Conservation (phyloP, 2,329 filamentous ascomycete genomes). For the Aureobasidium sp. region DNA sequence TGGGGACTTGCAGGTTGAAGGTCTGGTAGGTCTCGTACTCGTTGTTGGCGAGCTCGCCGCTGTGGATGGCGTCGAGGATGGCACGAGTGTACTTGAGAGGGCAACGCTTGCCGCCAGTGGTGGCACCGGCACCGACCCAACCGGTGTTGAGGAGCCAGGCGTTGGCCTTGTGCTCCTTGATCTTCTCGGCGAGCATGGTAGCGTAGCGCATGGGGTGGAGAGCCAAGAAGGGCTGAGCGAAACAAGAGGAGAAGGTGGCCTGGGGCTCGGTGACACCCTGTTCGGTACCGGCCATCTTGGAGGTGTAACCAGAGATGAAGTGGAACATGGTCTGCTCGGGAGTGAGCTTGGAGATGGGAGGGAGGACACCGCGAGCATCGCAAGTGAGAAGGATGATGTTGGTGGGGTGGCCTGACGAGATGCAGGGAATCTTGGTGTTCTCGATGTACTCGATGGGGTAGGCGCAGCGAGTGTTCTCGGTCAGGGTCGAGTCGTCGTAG, state of each 20-base stretch:
- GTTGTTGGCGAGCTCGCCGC: conserved; percentile 82
- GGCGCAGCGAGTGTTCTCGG: conserved; percentile 96
- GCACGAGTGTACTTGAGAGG: conserved; percentile 97
- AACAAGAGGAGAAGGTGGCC: conserved; percentile 98
- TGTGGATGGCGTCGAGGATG: conserved; percentile 97
- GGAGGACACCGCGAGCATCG: conserved; percentile 93
- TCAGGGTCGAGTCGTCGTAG: conserved; percentile 91
- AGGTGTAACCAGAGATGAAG: conserved; percentile 99
- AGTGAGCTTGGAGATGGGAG: conserved; percentile 95
- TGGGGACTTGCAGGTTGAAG: conserved; percentile 97
- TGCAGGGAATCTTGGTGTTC: conserved; percentile 97
- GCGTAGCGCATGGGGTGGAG: conserved; percentile 99
- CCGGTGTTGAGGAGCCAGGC: conserved; percentile 98
- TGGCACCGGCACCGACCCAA: conserved; percentile 87
- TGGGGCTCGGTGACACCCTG: conserved; percentile 95
- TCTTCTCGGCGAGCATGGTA: conserved; percentile 97
- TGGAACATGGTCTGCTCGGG: conserved; percentile 98
- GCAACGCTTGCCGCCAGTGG: conserved; percentile 91
- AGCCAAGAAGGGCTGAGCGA: conserved; percentile 97
- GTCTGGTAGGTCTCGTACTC: conserved; percentile 93
- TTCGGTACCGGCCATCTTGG: conserved; percentile 99
- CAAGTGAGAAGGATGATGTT: conserved; percentile 99
- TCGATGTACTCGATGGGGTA: conserved; percentile 99
- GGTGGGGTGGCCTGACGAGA: conserved; percentile 77
- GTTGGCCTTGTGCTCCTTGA: conserved; percentile 87